Conservation (phyloP, 148 eudicot species). For the Silene uniflora region DNA sequence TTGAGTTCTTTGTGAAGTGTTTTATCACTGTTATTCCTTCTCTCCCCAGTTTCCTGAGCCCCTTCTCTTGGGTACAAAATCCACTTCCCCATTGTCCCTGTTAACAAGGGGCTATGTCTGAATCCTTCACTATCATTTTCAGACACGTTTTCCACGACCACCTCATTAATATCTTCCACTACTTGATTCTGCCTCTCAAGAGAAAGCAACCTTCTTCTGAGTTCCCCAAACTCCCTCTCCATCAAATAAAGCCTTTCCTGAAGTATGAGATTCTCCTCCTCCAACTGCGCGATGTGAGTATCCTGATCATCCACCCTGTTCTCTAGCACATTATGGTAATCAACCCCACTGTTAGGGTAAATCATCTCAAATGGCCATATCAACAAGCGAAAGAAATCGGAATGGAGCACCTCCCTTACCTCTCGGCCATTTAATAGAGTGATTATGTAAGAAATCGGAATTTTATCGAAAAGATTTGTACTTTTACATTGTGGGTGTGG, state of each 20-base stretch:
- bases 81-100: constrained; percentile 31
- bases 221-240: constrained; percentile 86
- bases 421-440: no score
- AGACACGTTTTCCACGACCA: constrained; percentile 72
- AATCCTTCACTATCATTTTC: constrained; percentile 73
- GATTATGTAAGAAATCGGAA: no score
- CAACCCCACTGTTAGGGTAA: constrained; percentile 46
- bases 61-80: constrained; percentile 30
- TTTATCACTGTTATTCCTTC: constrained; percentile 20
- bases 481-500: no score
- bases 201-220: constrained; percentile 67
- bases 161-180: constrained; percentile 56
- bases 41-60: constrained; percentile 9
- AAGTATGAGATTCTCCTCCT: constrained; percentile 75
- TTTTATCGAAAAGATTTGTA: no score
- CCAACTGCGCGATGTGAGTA: constrained; percentile 59
- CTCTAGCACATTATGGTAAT: constrained; percentile 47
- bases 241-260: constrained; percentile 85
- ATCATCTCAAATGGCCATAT: constrained; percentile 99
- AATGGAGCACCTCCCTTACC: no score
- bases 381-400: no score
- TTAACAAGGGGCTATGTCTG: constrained; percentile 17
- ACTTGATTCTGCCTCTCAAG: constrained; percentile 65
- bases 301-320: constrained; percentile 83
- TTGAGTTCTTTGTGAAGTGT: constrained; percentile 16